Conservation (phyloP, 2,329 filamentous ascomycete genomes). For the Acrodontium crateriforme region DNA sequence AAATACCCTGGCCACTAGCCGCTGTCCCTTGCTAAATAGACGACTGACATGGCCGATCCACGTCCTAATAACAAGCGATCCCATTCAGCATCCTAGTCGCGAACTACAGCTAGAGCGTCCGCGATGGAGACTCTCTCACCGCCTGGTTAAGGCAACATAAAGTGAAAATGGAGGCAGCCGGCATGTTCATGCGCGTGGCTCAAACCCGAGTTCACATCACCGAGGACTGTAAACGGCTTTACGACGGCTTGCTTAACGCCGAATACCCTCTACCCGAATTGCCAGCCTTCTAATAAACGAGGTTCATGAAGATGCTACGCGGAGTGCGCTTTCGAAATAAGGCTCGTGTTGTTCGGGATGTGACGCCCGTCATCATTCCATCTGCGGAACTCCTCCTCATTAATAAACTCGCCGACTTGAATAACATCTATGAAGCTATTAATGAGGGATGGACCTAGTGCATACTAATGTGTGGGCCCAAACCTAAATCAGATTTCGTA, state of each 20-base stretch:
- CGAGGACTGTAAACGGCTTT: constrained; percentile 4
- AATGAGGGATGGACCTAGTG: constrained; percentile 7
- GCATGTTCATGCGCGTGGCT: constrained; percentile 5
- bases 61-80: no score
- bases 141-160: constrained; percentile 7
- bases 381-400: constrained; percentile 5
- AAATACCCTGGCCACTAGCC: no score
- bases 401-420: constrained; percentile 1
- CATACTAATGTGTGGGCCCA: constrained; percentile 3
- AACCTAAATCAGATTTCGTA: constrained; percentile 7
- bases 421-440: constrained; percentile 3
- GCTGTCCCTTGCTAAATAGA: no score
- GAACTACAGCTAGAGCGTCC: constrained; percentile 6
- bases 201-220: constrained; percentile 3
- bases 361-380: constrained; percentile 6
- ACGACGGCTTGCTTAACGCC: constrained; percentile 1
- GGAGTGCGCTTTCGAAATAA: constrained; percentile 7
- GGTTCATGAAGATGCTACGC: constrained; percentile 4
- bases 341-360: constrained; percentile 6
- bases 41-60: no score
- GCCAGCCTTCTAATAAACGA: constrained; percentile 1
- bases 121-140: constrained; percentile 5
- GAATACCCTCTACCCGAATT: constrained; percentile 2
- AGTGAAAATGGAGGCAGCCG: constrained; percentile 7
- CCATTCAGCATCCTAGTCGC: no score